Evolutionary conservation across 257 asterid genomes (phyloP), one percentile per base, ranked within the genome.

Genomic region (Verbena officinalis): DNA sequence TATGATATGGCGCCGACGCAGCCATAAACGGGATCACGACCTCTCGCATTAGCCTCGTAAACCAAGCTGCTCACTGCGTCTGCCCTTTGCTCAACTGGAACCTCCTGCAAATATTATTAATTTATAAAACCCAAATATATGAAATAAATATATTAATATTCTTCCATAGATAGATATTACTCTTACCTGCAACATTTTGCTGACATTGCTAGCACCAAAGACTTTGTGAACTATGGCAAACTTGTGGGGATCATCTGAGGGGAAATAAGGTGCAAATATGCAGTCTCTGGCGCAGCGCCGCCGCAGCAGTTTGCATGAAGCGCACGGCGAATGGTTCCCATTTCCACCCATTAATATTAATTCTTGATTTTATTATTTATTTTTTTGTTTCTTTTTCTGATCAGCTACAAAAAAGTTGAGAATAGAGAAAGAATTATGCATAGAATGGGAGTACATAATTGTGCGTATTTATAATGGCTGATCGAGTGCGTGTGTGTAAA

Each of bases 161-260:
- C n/a, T n/a, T 27, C 33, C 5, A 27, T 27, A 27, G 2, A 27
- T 27, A 27, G 2, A 27, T 27, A 5, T 27, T n/a, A n/a, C n/a
- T n/a, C n/a, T 27, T 27, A 84, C 93, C 93, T 83, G 93, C 66
- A 85, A 24, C 84, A 83, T 83, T 79, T 85, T 85, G 87, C 86
- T 83, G 62, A 85, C 60, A 45, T 85, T 85, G 81, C 89, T 80
- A 33, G 93, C 89, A 17, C 93, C 93, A 59, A 83, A 85, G 53
- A 85, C 84, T 71, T 80, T 85, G 68, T 86, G 93, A 74, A 83
- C 93, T 60, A 76, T 83, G 87, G 87, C 81, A 43, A 86, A 86
- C 80, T 81, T 83, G 73, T 74, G 78, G 21, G 86, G 93, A 58
- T 86, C 87, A 19, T 81, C 81, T 8, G 86, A 75, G 4, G 90